Conservation (phyloP, 495 filamentous ascomycete species). For the Penicillium crystallinum region DNA sequence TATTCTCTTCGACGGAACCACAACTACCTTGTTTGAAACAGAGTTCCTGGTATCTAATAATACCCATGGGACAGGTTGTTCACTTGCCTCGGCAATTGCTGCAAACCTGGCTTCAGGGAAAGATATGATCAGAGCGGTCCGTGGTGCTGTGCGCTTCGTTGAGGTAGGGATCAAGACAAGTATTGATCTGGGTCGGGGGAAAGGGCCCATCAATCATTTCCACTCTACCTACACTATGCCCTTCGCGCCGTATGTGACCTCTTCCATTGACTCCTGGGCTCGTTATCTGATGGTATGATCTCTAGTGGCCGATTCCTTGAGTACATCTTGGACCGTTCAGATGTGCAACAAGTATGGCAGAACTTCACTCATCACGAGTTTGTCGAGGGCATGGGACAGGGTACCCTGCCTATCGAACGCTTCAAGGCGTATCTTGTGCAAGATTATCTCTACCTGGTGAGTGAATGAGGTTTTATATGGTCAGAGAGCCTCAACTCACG, state of each 20-base stretch:
- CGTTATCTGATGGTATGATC: slow-evolving; percentile 2
- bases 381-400: slow-evolving; percentile 67
- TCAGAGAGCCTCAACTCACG: background rate
- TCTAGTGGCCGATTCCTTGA: slow-evolving; percentile 75
- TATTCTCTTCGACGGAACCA: slow-evolving; percentile 59
- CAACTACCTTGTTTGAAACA: slow-evolving; percentile 56
- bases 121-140: slow-evolving; percentile 58
- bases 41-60: slow-evolving; percentile 66
- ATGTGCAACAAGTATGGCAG: slow-evolving; percentile 66
- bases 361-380: slow-evolving; percentile 75
- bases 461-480: background rate
- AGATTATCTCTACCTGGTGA: slow-evolving; percentile 82
- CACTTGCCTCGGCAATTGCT: slow-evolving; percentile 88
- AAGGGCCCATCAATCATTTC: slow-evolving; percentile 90
- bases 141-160: slow-evolving; percentile 69
- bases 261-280: background rate
- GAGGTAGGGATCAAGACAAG: slow-evolving; percentile 79
- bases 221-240: slow-evolving; percentile 77
- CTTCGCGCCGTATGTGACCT: slow-evolving; percentile 66
- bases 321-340: slow-evolving; percentile 69
- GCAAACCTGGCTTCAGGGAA: slow-evolving; percentile 72
- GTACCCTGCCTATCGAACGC: slow-evolving; percentile 61
- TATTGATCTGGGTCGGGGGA: slow-evolving; percentile 67
- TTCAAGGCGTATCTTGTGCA: slow-evolving; percentile 87
- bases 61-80: slow-evolving; percentile 95